Evolutionary conservation across 257 asterid species (phyloP).

Genomic region (Solanum chiquidenum): DNA sequence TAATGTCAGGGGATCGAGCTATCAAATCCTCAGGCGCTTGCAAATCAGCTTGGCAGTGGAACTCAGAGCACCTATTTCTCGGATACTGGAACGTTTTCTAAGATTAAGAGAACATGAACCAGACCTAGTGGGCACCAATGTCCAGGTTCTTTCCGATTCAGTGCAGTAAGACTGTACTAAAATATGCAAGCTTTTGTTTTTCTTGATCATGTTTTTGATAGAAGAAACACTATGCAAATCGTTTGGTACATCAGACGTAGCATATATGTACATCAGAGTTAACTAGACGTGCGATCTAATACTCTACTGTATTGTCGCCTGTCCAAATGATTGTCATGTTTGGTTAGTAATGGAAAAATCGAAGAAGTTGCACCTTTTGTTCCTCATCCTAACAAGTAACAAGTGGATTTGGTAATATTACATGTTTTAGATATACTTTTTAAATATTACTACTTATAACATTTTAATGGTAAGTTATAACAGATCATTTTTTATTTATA

Average conservation of each 20-base stretch:
- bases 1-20: constrained; percentile 82
- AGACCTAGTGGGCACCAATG: background rate
- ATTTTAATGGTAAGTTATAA: fast-evolving
- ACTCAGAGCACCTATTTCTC: constrained; percentile 91
- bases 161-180: background rate
- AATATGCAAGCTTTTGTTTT: background rate
- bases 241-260: background rate
- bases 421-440: background rate
- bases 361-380: background rate
- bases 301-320: background rate
- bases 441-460: background rate
- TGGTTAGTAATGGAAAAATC: background rate
- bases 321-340: background rate
- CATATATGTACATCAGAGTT: background rate
- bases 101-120: constrained; percentile 60
- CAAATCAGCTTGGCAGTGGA: constrained; percentile 73
- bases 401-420: background rate
- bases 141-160: background rate
- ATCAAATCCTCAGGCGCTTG: constrained; percentile 77
- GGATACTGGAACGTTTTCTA: constrained; percentile 84
- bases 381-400: background rate
- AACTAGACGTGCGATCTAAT: background rate
- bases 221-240: background rate
- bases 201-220: background rate
- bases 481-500: background rate